Conservation (phyloP, 106 monocot species). For the Phalaenopsis equestris region DNA sequence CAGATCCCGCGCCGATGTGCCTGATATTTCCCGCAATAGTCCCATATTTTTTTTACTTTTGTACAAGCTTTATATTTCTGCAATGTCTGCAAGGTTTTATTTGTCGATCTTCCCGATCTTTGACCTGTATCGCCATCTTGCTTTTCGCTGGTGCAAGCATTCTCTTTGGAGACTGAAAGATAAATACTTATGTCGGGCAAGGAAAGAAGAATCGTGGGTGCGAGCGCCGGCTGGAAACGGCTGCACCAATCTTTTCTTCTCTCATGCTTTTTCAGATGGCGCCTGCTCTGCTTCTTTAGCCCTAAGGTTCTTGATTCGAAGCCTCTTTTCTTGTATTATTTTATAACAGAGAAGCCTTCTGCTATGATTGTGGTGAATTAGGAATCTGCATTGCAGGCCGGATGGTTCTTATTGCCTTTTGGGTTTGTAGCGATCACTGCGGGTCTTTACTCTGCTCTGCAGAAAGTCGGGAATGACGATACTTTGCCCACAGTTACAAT, state of each 20-base stretch:
- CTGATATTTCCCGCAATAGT: too few species aligned
- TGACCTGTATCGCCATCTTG: too few species aligned
- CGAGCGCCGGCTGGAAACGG: too few species aligned
- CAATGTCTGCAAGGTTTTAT: too few species aligned
- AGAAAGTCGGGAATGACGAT: constrained; percentile 8
- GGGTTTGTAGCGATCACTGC: neutral
- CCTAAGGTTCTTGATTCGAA: neutral
- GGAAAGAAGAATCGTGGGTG: too few species aligned
- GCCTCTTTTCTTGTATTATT: neutral
- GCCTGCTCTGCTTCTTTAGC: neutral
- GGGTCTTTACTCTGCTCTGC: neutral
- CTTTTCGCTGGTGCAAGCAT: too few species aligned
- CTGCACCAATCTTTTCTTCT: neutral
- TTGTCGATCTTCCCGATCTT: too few species aligned
- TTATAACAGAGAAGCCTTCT: neutral
- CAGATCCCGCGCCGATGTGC: too few species aligned
- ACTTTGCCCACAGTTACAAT: constrained; percentile 38
- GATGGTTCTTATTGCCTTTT: neutral
- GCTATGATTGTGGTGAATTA: neutral
- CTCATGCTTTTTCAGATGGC: neutral
- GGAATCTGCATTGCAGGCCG: neutral
- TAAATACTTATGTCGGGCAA: too few species aligned
- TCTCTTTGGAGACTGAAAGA: too few species aligned
- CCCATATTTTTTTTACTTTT: too few species aligned
- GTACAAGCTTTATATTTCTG: too few species aligned